phyloP scores from a whole-genome alignment of 2,329 filamentous ascomycete species.

The Xylariomycetidae sp. region DNA sequence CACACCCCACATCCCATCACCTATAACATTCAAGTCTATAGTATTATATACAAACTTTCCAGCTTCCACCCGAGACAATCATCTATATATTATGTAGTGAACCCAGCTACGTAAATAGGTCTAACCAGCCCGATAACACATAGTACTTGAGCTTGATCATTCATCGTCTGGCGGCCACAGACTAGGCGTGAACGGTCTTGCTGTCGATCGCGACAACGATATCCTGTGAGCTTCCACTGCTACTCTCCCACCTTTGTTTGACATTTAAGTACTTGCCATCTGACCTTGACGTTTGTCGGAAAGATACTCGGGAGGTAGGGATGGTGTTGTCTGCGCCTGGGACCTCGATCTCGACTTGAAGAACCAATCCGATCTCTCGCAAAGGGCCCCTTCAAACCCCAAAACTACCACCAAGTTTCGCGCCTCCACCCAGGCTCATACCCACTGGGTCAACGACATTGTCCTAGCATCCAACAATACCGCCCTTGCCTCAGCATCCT shows the following conservation, averaged over 20 bases:
- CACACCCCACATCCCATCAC: constrained; percentile 22
- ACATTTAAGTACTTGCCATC: background rate
- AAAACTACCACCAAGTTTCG: constrained; percentile 53
- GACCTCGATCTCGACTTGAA: constrained; percentile 71
- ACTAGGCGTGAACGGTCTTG: constrained; percentile 90
- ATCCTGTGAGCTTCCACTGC: constrained; percentile 68
- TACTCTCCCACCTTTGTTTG: background rate
- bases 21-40: no score
- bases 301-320: constrained; percentile 92
- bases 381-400: constrained; percentile 32
- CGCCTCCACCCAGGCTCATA: constrained; percentile 68
- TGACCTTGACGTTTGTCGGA: constrained; percentile 14
- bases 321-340: constrained; percentile 96
- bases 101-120: no score
- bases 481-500: constrained; percentile 82
- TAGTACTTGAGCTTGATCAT: constrained; percentile 57
- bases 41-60: no score
- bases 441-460: constrained; percentile 95
- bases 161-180: constrained; percentile 72
- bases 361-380: constrained; percentile 15
- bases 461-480: constrained; percentile 72
- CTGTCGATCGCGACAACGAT: constrained; percentile 75
- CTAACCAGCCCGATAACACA: no score
- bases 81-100: no score
- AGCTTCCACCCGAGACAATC: no score